Evolutionary conservation across 257 asterid species (phyloP), one percentile per base, ranked within the genome.

Genomic region (Nyctanthes arbortristis): DNA sequence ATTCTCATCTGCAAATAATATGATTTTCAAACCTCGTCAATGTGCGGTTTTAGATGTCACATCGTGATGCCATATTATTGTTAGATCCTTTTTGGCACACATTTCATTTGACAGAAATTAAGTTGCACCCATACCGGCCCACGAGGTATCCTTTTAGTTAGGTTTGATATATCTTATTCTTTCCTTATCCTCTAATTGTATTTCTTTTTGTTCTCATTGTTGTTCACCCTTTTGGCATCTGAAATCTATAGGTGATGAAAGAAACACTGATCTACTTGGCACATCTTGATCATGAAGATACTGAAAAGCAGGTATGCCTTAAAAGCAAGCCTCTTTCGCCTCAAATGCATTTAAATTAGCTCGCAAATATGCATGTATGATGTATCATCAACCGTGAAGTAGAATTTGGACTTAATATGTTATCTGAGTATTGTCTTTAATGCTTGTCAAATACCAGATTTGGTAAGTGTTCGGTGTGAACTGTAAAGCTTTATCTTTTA

Each of bases 221-320:
- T 63, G 7, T 30, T 49, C 45, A n/a, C 62, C 63, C 57, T 32
- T 68, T 61, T 55, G 66, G 71, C 77, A 31, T 72, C 43, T 11
- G 36, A 43, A 9, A 66, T n/a, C 68, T 83, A 80, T 94, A 94
- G 99, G 88, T 91, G 77, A 94, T 94, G 99, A 84, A 97, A 84
- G 99, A 94, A 77, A 94, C 99, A 43, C 74, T 94, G 83, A 88
- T 94, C 81, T 94, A 94, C 75, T 80, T 94, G 82, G 87, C 99
- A 40, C 97, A 94, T 87, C 97, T 94, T 79, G 99, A 94, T 73
- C 99, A 94, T 1, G 97, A 94, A 16, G 99, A 94, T 77, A 94
- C 99, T 9, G 99, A 94, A 81, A 91, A 85, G 65, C 99, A 89
- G 97, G 99, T 94, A 67, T 65, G 62, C 7, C 31, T 64, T 34